Percentiles rank a stretch among this genome's conserved stretches.
Conservation (phyloP, 2,329 filamentous ascomycete genomes). For the Fusarium torulosum region DNA sequence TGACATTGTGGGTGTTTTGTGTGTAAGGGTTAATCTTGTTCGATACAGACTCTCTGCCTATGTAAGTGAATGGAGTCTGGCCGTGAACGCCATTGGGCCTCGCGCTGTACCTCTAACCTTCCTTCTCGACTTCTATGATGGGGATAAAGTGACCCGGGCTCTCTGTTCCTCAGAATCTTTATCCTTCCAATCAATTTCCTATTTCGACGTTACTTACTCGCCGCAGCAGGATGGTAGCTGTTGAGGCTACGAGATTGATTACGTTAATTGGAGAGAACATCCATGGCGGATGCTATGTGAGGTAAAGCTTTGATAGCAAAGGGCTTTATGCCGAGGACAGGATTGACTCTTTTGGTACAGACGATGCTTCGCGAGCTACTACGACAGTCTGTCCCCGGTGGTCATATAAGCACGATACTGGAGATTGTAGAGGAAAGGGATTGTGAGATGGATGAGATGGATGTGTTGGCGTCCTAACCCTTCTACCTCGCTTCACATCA, state of each 20-base stretch:
- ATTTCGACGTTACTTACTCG: too few relatives aligned
- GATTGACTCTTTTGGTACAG: conserved; percentile 19
- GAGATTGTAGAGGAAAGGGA: neutral
- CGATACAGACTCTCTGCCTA: too few relatives aligned
- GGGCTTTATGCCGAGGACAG: too few relatives aligned
- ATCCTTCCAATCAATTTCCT: too few relatives aligned
- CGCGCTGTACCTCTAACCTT: conserved; percentile 17
- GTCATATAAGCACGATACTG: neutral
- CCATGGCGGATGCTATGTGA: too few relatives aligned
- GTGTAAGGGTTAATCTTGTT: neutral
- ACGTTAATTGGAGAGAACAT: neutral
- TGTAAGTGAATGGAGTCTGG: neutral
- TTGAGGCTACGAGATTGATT: too few relatives aligned
- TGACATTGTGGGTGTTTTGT: neutral
- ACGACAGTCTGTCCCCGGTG: neutral
- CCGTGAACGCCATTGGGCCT: neutral
- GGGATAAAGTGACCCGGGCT: conserved; percentile 2
- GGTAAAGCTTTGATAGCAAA: too few relatives aligned
- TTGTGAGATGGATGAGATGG: neutral
- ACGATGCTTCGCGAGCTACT: neutral
- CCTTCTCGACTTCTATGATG: conserved; percentile 21
- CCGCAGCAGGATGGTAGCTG: neutral
- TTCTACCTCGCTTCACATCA: neutral
- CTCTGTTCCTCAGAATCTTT: neutral
- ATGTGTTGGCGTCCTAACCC: neutral